Evolutionary conservation across 495 filamentous ascomycete species (phyloP).

Genomic region (Lophium mytilinum): DNA sequence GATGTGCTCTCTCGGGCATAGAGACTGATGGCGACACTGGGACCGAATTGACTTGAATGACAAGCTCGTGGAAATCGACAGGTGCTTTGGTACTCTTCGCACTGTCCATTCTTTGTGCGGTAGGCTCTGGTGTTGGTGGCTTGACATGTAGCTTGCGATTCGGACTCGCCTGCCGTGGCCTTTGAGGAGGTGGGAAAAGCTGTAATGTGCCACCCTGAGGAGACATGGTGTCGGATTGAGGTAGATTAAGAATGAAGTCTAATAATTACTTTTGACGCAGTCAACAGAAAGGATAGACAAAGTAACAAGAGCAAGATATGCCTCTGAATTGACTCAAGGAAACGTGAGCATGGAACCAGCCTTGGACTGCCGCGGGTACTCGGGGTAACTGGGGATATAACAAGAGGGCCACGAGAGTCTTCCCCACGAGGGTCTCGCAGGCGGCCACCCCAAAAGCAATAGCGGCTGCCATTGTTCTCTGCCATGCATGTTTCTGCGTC

Average conservation of each 20-base stretch:
- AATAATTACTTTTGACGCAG: conserved; percentile 5
- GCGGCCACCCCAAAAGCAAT: conserved; percentile 18
- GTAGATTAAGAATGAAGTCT: background rate
- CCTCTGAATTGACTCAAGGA: background rate
- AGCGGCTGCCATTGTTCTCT: conserved; percentile 20
- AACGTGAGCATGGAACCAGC: background rate
- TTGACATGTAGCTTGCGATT: conserved; percentile 11
- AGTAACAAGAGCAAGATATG: background rate
- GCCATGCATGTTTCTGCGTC: conserved; percentile 16
- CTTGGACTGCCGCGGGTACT: background rate
- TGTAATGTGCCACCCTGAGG: conserved; percentile 40
- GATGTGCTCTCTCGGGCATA: conserved; percentile 9
- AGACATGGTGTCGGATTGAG: conserved; percentile 23
- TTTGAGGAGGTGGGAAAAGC: conserved; percentile 46
- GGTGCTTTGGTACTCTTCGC: conserved; percentile 23
- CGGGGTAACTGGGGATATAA: conserved; percentile 22
- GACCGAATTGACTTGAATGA: conserved; percentile 28
- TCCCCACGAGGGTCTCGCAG: background rate
- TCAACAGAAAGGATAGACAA: background rate
- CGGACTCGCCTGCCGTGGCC: conserved; percentile 22
- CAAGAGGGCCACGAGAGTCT: background rate
- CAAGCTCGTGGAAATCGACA: conserved; percentile 27
- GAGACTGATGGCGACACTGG: conserved; percentile 21
- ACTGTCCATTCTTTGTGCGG: conserved; percentile 27
- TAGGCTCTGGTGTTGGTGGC: conserved; percentile 36